Evolutionary conservation across 805 yeast genomes (phyloP), one percentile per base, ranked within the genome.

Genomic region (Hemisphaericaspora nanyangensis): DNA sequence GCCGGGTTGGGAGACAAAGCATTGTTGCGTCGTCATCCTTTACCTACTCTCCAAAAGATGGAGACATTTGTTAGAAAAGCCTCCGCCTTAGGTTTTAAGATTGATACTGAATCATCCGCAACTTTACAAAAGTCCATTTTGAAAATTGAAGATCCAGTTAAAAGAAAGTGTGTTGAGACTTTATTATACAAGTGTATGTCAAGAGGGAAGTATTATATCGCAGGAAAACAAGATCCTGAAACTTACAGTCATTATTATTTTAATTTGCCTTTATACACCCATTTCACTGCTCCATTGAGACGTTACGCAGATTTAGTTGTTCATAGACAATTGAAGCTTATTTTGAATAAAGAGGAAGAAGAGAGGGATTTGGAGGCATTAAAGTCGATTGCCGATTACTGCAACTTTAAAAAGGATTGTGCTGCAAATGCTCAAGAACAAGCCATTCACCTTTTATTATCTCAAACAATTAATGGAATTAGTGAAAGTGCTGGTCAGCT

Each of bases 341-440:
- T 82, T 19, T 58, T 93, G 29, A 63, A 61, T 27, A 53, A 60
- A 29, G 31, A 24, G 6, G 35, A 24, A 8, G 17, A 19, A 15
- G 35, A 15, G 12, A 47, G 30, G 47, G 87, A 81, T 43, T 55
- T 78, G 38, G 91, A 85, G 28, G 69, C 89, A 0, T 68, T 90
- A 51, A 83, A 85, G 53, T 83, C 86, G 52, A 76, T 86, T 24
- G 83, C 95, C 8, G 96, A 91, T 53, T 90, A 89, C 59, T 91
- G 97, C 63, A 89, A 88, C 52, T 93, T 91, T 73, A 89, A 90
- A 62, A 87, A 89, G 57, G 98, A 91, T 55, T 90, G 96, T 60
- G 93, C 98, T 2, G 80, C 80, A 46, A 78, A 78, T 45, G 96
- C 97, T 1, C 98, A 91, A 63, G 95, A 87, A 50, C 99, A 93